phyloP scores from a whole-genome alignment of 352 stramenopile genomes.

The Phytophthora constricta region DNA sequence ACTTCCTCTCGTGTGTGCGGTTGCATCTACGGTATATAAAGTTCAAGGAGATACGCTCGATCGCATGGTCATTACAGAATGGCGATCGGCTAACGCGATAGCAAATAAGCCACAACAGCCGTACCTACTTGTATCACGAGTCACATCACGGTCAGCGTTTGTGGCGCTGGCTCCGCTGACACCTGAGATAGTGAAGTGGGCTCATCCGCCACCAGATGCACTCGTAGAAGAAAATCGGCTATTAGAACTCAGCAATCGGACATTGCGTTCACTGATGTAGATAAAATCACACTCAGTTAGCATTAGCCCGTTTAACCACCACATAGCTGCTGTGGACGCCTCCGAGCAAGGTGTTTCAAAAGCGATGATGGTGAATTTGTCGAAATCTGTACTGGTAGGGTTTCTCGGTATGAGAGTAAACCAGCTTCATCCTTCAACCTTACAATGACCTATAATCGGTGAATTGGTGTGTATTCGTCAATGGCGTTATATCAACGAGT shows the following conservation, averaged over 20 bases:
- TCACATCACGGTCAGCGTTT: constrained; percentile 2
- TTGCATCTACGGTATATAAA: constrained; percentile 20
- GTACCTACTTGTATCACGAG: constrained; percentile 17
- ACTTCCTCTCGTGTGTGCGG: constrained; percentile 20
- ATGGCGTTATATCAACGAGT: too few species aligned
- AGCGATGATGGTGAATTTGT: too few species aligned
- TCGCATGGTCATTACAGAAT: constrained; percentile 15
- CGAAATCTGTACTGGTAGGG: too few species aligned
- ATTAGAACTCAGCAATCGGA: background rate
- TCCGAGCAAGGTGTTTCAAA: too few species aligned
- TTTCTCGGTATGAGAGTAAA: too few species aligned
- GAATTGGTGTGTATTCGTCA: too few species aligned
- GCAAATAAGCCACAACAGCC: constrained; percentile 20
- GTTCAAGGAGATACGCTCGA: constrained; percentile 21
- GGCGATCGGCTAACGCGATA: background rate
- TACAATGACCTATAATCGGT: too few species aligned
- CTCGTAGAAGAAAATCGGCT: constrained; percentile 8
- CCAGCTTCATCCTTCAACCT: too few species aligned
- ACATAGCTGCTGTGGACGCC: too few species aligned
- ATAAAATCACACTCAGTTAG: too few species aligned
- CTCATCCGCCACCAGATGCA: background rate
- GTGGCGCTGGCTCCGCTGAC: background rate
- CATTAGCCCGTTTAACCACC: too few species aligned
- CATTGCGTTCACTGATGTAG: background rate
- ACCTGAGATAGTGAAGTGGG: constrained; percentile 6